Evolutionary conservation across 305 asterid species (phyloP), one percentile per base, ranked within the genome.

Genomic region (Caryopteris hybrid): DNA sequence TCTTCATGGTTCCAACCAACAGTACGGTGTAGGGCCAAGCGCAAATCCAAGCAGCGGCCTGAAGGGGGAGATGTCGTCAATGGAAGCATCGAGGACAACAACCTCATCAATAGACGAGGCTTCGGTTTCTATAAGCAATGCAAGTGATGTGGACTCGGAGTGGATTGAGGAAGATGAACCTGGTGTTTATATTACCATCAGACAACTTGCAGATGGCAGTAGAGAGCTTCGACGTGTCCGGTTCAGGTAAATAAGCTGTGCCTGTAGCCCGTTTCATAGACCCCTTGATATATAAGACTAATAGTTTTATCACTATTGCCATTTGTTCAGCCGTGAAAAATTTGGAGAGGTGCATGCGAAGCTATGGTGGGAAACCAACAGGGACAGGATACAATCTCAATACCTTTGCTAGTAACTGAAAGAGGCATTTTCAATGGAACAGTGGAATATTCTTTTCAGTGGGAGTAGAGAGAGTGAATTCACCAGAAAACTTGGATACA

Each of bases 81-180:
- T 92, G 94, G 98, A 94, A 3, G 87, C 95, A 21, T 86, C 99
- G 11, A 83, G 99, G 63, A 85, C 86, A 3, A 94, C 99, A 0
- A 85, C 96, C 9, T 83, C 89, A 4, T 91, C 98, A 11, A 74
- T 96, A 73, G 99, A 91, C 11, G 98, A 90, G 76, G 94, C 96
- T 20, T 92, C 98, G 0, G 85, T 84, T 58, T 94, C 99, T 20
- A 48, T 94, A 22, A 94, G 99, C 85, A 94, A 91, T 72, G 98
- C 96, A 45, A 94, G 98, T 78, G 99, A 91, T 20, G 73, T 88
- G 10, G 97, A 89, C 53, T 89, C 98, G 0, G 99, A 95, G 58
- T 95, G 99, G 98, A 77, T 92, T n/a, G 99, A 95, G 70, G 88
- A 95, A 81, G 99, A 95, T 33, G 98, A 92, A 78, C 98, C 97